Evolutionary conservation across 768 basidiomycete genomes (phyloP).

Genomic region (Boletus tomentosulus): DNA sequence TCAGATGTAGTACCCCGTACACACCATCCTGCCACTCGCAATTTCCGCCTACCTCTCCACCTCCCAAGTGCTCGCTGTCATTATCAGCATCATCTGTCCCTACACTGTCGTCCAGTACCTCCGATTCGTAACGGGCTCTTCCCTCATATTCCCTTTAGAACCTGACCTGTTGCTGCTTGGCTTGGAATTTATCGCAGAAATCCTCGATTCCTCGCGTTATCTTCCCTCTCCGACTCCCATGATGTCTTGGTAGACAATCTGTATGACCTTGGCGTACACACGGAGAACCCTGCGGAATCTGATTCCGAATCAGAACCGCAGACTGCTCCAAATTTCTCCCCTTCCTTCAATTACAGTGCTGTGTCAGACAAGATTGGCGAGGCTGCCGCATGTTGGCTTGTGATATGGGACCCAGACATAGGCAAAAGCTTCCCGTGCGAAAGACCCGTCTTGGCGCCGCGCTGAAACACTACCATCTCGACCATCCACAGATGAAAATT

Average conservation of each 20-base stretch:
- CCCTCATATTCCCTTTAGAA: slow-evolving; percentile 43
- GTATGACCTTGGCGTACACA: slow-evolving; percentile 30
- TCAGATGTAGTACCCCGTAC: slow-evolving; percentile 37
- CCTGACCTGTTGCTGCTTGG: slow-evolving; percentile 60
- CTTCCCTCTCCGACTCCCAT: slow-evolving; percentile 10
- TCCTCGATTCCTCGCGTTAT: slow-evolving; percentile 35
- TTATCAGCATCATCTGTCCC: slow-evolving; percentile 75
- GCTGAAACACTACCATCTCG: slow-evolving; percentile 28
- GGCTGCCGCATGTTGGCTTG: slow-evolving; percentile 84
- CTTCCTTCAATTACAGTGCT: slow-evolving; percentile 73
- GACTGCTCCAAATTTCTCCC: slow-evolving; percentile 19
- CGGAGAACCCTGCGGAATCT: slow-evolving; percentile 36
- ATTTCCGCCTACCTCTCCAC: slow-evolving; percentile 84
- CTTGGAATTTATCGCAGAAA: slow-evolving; percentile 60
- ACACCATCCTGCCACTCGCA: slow-evolving; percentile 76
- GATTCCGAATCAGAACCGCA: slow-evolving; percentile 24
- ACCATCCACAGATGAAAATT: slow-evolving; percentile 11
- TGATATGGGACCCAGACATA: slow-evolving; percentile 84
- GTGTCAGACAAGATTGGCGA: slow-evolving; percentile 90
- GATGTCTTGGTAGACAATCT: slow-evolving; percentile 30
- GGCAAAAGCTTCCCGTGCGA: slow-evolving; percentile 31
- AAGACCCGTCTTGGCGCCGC: slow-evolving; percentile 24
- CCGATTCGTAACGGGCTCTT: slow-evolving; percentile 72
- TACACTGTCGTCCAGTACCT: slow-evolving; percentile 75
- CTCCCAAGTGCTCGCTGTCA: slow-evolving; percentile 65